phyloP scores from a whole-genome alignment of 495 filamentous ascomycete species.

The Xylaria acuta region DNA sequence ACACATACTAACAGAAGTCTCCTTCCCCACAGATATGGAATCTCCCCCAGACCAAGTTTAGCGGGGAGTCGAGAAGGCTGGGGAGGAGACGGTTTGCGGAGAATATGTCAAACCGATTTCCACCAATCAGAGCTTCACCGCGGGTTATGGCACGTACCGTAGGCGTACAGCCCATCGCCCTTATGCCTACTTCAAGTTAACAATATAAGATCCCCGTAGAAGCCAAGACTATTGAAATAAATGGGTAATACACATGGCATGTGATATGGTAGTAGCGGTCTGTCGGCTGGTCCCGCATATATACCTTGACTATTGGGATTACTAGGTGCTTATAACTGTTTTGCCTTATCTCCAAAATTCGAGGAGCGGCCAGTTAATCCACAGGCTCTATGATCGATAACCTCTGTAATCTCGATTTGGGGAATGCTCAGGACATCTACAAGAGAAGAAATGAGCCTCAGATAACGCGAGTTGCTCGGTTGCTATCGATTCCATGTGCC shows the following conservation, averaged over 20 bases:
- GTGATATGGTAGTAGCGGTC: not conserved
- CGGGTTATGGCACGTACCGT: not conserved
- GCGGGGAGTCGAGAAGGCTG: constrained; percentile 18
- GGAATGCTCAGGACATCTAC: too few relatives aligned
- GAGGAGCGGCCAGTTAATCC: not conserved
- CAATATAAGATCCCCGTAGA: not conserved
- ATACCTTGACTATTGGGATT: not conserved
- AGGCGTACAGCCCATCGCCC: not conserved
- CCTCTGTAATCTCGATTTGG: too few relatives aligned
- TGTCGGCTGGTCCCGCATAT: not conserved
- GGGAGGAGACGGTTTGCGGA: constrained; percentile 19
- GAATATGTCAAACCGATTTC: constrained; percentile 3
- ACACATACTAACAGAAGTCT: not conserved
- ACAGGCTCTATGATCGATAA: not conserved
- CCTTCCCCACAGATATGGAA: constrained; percentile 18
- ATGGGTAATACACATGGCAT: not conserved
- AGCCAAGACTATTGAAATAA: not conserved
- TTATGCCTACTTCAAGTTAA: not conserved
- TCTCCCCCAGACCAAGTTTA: constrained; percentile 14
- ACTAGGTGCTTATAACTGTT: not conserved
- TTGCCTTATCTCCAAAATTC: not conserved
- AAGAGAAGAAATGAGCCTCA: too few relatives aligned
- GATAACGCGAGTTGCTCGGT: not conserved
- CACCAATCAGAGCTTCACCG: constrained; percentile 16
- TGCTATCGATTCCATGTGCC: not conserved